Evolutionary conservation across 2,329 filamentous ascomycete genomes (phyloP), one percentile per base, ranked within the genome.

Genomic region (Cercospora zeae-maydis): DNA sequence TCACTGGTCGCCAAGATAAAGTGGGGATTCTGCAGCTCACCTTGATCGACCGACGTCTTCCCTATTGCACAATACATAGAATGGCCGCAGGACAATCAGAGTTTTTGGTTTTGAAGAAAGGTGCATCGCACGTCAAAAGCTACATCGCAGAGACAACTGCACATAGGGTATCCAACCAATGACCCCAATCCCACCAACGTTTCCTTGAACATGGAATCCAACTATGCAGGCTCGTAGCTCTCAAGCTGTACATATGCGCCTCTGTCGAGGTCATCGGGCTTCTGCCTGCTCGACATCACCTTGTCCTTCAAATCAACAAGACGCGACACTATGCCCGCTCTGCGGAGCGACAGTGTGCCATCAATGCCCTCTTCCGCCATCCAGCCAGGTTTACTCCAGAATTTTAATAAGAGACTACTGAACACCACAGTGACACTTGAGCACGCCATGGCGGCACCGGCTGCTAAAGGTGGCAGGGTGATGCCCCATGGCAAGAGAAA

Each of bases 401-500:
- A 88, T 75, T 92, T 96, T 65, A 99, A 81, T 39, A 96, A 82
- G 61, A 99, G 79, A 69, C 88, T 92, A 75, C 88, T 93, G 4
- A 88, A 81, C 0, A 98, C 93, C 3, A 99, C 95, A 63, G 89
- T 95, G 52, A 99, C 92, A 68, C 89, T 93, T 62, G 90, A 95
- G 67, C 84, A 86, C 1, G 93, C 93, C 93, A 99, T 98, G 55
- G 95, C 95, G 3, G 91, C 92, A 19, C 92, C 93, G 1, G 95
- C 95, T 55, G 93, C 92, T 88, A 98, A 93, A 24, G 95, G 93
- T 69, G 96, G 95, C 67, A 98, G 81, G 71, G 92, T 88, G 64
- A 90, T 85, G 33, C 93, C 95, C 68, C 96, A 86, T 0, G 95
- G 93, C 4, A 99, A 81, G 80, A 98, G 96, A 71, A 98, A 79